Base-by-base conservation (phyloP, 2,329 filamentous ascomycete species). In the Colletotrichum tanaceti region DNA sequence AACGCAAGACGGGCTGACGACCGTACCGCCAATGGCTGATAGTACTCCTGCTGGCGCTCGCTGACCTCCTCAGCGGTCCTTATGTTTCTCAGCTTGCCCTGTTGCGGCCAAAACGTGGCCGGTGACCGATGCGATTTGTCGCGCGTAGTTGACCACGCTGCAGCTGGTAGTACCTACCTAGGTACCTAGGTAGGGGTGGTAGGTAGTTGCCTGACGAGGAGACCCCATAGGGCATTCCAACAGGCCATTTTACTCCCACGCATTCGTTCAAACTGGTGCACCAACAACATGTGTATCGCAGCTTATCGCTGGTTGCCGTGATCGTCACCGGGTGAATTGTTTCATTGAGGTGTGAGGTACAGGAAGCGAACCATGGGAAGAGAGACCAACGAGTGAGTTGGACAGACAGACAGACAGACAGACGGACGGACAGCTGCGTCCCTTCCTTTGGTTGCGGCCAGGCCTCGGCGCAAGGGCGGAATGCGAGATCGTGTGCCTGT, bases 121-220 rank as follows among this genome's bases (percentile, higher is more conserved):
- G 44, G 57, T 60, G 66, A 41, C 57, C 50, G 65, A 53, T 63
- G 24, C 46, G 60, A 64, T 67, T 67, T 24, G 44, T 67, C 39
- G 28, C 39, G 39, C 52, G 62, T 57, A 66, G 55, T 68, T 44
- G 50, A 65, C 50, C 39, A 39, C 18, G 20, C 32, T 49, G 39
- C 44, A 44, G 46, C 55, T 50, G 57, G 57, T 57, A 50, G 28
- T n/a, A n/a, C n/a, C n/a, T n/a, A n/a, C n/a, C n/a, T n/a, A n/a
- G n/a, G n/a, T n/a, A n/a, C n/a, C n/a, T n/a, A n/a, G n/a, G n/a
- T n/a, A n/a, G n/a, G n/a, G n/a, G n/a, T n/a, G n/a, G n/a, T n/a
- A 7, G 28, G 28, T 32, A 32, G 28, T 62, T 65, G 62, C 65
- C 65, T 52, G 62, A 61, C 43, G 28, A 58, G 65, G 46, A 47